Percentiles rank a stretch among this genome's conserved stretches.
phyloP scores from a whole-genome alignment of 2,329 filamentous ascomycete genomes.

The Paraconiothyrium sp. region DNA sequence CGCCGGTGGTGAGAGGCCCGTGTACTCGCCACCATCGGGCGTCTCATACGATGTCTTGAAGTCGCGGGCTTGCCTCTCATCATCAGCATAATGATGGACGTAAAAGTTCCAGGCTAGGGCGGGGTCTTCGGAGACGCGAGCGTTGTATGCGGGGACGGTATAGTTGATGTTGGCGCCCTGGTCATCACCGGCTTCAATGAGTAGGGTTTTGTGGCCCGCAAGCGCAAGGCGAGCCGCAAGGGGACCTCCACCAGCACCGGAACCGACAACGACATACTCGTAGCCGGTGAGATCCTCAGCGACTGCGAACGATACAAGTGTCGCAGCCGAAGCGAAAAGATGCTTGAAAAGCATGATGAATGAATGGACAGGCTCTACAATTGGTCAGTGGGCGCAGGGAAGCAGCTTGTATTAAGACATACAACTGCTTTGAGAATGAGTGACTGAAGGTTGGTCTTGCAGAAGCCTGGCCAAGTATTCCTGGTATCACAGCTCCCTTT shows the following conservation, averaged over 20 bases:
- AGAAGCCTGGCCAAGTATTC: constrained; percentile 2
- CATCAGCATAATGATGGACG: constrained; percentile 68
- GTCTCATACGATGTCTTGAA: constrained; percentile 67
- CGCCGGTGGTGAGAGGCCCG: constrained; percentile 62
- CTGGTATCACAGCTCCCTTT: constrained; percentile 4
- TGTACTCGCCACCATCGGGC: constrained; percentile 51
- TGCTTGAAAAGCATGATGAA: constrained; percentile 36
- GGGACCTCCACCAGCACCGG: constrained; percentile 48
- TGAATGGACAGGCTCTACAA: constrained; percentile 19
- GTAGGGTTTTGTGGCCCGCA: constrained; percentile 67
- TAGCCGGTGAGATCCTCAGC: constrained; percentile 55
- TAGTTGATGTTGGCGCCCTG: constrained; percentile 62
- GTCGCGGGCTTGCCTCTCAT: constrained; percentile 63
- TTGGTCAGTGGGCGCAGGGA: constrained; percentile 18
- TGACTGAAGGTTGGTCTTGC: constrained; percentile 11
- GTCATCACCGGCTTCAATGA: constrained; percentile 70
- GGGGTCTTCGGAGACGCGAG: constrained; percentile 64
- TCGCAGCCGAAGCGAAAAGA: constrained; percentile 30
- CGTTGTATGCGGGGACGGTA: constrained; percentile 64
- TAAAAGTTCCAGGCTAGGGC: constrained; percentile 71
- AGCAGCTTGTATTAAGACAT: not conserved
- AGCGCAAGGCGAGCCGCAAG: constrained; percentile 65
- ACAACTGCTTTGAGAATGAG: constrained; percentile 12
- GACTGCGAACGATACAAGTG: constrained; percentile 32
- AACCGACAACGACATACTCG: constrained; percentile 71